phyloP scores from a whole-genome alignment of 352 stramenopile species.

The Globisporangium uncinulatum region DNA sequence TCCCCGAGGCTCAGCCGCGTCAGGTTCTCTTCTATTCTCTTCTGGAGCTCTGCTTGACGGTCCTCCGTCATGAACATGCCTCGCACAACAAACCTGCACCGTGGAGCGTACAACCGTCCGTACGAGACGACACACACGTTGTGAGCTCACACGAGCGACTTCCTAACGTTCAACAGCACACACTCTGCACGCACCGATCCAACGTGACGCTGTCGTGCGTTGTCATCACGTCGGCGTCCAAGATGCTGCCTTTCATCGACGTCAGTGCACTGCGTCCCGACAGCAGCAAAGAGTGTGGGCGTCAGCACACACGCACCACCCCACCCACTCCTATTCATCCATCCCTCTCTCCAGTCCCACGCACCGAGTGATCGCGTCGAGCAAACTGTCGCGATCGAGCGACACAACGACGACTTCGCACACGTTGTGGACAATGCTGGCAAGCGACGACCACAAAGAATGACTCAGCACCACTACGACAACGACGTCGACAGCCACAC shows the following conservation, averaged over 20 bases:
- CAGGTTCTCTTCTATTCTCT: slow-evolving; percentile 72
- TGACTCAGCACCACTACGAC: not conserved
- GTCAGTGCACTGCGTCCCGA: slow-evolving; percentile 40
- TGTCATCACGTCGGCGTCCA: slow-evolving; percentile 85
- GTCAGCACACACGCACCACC: not conserved
- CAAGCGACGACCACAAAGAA: not conserved
- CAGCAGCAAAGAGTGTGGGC: not conserved
- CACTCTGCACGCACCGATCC: slow-evolving; percentile 27
- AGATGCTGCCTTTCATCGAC: slow-evolving; percentile 81
- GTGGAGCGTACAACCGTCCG: too few relatives aligned
- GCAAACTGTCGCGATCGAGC: slow-evolving; percentile 65
- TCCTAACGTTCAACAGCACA: not conserved
- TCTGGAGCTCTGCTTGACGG: slow-evolving; percentile 61
- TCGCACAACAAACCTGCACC: slow-evolving; percentile 66
- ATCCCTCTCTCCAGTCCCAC: not conserved
- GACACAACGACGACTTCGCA: slow-evolving; percentile 83
- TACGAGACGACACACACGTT: not conserved
- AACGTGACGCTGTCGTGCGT: slow-evolving; percentile 72
- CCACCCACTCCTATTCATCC: not conserved
- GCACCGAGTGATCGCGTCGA: slow-evolving; percentile 71
- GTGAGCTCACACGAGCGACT: not conserved
- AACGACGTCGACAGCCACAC: not conserved
- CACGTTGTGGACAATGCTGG: slow-evolving; percentile 65
- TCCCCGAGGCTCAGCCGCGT: slow-evolving; percentile 49
- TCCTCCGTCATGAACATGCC: slow-evolving; percentile 80